Evolutionary conservation across 2,329 filamentous ascomycete species (phyloP), one percentile per base, ranked within the genome.

Genomic region (Parastagonospora avenae): DNA sequence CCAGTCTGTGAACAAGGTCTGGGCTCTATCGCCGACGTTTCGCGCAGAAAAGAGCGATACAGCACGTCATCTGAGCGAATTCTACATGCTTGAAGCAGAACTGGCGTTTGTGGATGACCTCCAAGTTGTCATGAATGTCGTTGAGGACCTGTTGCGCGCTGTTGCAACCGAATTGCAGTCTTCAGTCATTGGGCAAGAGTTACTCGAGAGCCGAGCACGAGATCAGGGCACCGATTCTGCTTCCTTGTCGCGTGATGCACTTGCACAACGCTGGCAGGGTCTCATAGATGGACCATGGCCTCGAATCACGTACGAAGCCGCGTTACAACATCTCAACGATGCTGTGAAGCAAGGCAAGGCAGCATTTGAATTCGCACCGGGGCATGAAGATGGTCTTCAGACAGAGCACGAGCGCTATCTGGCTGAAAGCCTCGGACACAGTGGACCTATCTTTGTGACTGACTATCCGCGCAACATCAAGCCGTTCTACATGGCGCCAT

Each of bases 41-140:
- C 86, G 94, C 32, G 94, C 94, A 4, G 94, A 73, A 36, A 73
- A 72, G 55, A 97, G 92, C 74, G 92, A 97, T 68, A 97, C 94
- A 0, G 87, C 92, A 5, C 86, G 94, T 27, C 94, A 99, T 75
- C 80, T 99, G 54, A 96, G 91, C 77, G 94, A 99, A 70, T 97
- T 99, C 67, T 97, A 97, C 76, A 97, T 99, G 94, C 83, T 99
- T 2, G 94, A 99, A 75, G 92, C 88, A 12, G 94, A 99, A 74
- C 79, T 92, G 70, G 88, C 86, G 65, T 96, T 96, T 71, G 83
- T 88, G 36, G 81, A 89, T 40, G 78, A 85, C 57, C 79, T 96
- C 59, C 77, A 82, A 28, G 78, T 82, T 24, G 80, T 99, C 62
- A 94, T 96, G 83, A 80, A 87, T 49, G 74, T 93, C n/a, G 83